Conservation (phyloP, 257 asterid genomes). For the Asclepias syriaca region DNA sequence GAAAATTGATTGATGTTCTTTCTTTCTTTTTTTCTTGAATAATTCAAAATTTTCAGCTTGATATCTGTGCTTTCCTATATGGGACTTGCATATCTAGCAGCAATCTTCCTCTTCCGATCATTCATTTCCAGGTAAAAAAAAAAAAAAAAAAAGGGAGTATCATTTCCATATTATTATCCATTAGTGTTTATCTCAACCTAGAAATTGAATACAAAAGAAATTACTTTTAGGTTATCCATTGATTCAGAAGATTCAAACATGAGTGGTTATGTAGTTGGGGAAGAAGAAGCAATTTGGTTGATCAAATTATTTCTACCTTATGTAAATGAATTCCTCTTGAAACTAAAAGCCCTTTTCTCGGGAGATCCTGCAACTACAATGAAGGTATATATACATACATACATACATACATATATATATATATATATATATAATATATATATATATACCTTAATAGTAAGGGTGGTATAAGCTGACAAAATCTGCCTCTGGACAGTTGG, state of each 20-base stretch:
- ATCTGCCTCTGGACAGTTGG: conserved; percentile 54
- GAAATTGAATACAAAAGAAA: not conserved
- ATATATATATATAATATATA: too few species aligned
- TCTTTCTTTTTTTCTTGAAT: conserved; percentile 1
- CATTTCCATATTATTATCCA: too few species aligned
- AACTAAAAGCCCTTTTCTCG: conserved; percentile 80
- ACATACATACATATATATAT: too few species aligned
- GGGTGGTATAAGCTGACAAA: conserved; percentile 18
- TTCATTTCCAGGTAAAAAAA: conserved; percentile 52
- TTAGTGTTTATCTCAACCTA: not conserved
- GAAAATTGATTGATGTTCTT: not conserved
- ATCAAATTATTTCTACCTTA: conserved; percentile 60
- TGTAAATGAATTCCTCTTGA: conserved; percentile 63
- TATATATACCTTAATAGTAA: too few species aligned
- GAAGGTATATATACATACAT: conserved; percentile 43
- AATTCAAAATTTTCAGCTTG: conserved; percentile 46
- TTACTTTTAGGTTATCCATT: conserved; percentile 32
- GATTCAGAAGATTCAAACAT: conserved; percentile 27
- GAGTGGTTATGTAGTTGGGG: conserved; percentile 63
- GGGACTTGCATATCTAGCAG: conserved; percentile 78
- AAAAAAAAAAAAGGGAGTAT: not conserved
- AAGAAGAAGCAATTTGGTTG: conserved; percentile 76
- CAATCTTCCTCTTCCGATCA: conserved; percentile 74
- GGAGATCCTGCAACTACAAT: conserved; percentile 96
- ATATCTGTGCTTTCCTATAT: conserved; percentile 77